phyloP scores from a whole-genome alignment of 306 rosid species.

The Rubus idaeus region DNA sequence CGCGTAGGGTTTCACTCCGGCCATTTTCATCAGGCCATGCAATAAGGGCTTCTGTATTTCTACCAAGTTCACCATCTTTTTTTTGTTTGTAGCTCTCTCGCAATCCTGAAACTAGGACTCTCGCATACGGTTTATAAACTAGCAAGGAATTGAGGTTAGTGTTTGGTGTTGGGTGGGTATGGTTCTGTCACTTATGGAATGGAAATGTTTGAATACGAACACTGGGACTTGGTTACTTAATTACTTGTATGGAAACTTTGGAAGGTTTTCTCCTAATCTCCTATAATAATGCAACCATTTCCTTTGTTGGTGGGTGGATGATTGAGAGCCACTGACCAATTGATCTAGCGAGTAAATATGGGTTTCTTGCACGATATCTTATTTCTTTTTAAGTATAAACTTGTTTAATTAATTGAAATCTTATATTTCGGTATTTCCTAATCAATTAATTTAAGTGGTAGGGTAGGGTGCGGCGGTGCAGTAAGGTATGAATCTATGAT shows the following conservation, averaged over 20 bases:
- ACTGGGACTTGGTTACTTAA: background rate
- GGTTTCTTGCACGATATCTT: constrained; percentile 3
- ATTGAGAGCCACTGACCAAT: background rate
- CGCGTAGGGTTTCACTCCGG: constrained; percentile 64
- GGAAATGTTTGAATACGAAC: background rate
- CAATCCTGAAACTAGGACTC: background rate
- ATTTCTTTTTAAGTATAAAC: background rate
- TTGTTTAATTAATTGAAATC: background rate
- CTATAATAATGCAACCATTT: background rate
- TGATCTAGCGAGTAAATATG: background rate
- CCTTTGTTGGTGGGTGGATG: background rate
- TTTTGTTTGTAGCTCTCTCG: background rate
- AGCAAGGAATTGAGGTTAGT: constrained; percentile 16
- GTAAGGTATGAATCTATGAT: background rate
- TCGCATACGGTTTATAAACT: background rate
- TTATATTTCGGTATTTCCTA: background rate
- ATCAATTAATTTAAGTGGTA: background rate
- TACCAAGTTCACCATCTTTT: constrained; percentile 74
- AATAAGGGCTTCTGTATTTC: constrained; percentile 66
- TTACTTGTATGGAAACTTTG: background rate
- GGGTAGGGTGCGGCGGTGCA: too few relatives aligned
- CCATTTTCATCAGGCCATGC: constrained; percentile 79
- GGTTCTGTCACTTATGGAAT: background rate
- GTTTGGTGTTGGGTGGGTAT: constrained; percentile 50
- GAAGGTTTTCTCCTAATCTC: background rate